Evolutionary conservation across 2,329 filamentous ascomycete genomes (phyloP).

Genomic region (Nemania diffusa): DNA sequence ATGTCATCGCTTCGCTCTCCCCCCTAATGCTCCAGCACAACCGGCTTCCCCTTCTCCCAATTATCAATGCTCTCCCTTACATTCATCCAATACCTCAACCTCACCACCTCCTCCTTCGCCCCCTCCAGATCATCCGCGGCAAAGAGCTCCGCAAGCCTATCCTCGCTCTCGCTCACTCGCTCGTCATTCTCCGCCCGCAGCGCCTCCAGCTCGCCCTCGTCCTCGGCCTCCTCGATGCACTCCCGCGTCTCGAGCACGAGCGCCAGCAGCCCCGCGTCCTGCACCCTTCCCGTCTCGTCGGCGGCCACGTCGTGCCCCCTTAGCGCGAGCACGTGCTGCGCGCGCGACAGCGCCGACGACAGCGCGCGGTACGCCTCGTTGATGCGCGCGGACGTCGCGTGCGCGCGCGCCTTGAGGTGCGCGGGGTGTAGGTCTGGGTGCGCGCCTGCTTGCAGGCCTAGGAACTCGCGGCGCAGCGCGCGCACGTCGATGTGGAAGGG

Average conservation of each 20-base stretch:
- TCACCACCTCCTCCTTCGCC: constrained; percentile 78
- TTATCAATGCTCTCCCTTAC: constrained; percentile 81
- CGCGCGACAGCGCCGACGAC: constrained; percentile 78
- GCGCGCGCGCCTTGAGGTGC: constrained; percentile 69
- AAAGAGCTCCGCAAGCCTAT: constrained; percentile 72
- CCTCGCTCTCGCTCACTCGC: constrained; percentile 72
- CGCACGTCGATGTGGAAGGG: constrained; percentile 78
- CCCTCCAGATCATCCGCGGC: constrained; percentile 69
- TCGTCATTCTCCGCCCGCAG: constrained; percentile 74
- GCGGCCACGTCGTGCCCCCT: constrained; percentile 80
- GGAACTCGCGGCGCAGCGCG: constrained; percentile 83
- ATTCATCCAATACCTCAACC: constrained; percentile 90
- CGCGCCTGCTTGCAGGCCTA: constrained; percentile 79
- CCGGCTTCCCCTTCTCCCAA: constrained; percentile 82
- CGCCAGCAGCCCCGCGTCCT: constrained; percentile 76
- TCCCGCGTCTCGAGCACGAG: constrained; percentile 84
- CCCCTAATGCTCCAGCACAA: constrained; percentile 63
- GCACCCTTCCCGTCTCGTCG: constrained; percentile 79
- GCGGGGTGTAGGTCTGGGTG: constrained; percentile 77
- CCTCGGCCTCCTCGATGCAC: constrained; percentile 75
- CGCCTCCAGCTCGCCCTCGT: constrained; percentile 70
- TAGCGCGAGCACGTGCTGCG: constrained; percentile 84
- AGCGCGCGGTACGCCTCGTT: constrained; percentile 94
- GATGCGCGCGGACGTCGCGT: constrained; percentile 82
- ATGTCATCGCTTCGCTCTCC: not conserved